Base-by-base conservation (phyloP, 2,329 filamentous ascomycete genomes). In the Xylaria digitata region DNA sequence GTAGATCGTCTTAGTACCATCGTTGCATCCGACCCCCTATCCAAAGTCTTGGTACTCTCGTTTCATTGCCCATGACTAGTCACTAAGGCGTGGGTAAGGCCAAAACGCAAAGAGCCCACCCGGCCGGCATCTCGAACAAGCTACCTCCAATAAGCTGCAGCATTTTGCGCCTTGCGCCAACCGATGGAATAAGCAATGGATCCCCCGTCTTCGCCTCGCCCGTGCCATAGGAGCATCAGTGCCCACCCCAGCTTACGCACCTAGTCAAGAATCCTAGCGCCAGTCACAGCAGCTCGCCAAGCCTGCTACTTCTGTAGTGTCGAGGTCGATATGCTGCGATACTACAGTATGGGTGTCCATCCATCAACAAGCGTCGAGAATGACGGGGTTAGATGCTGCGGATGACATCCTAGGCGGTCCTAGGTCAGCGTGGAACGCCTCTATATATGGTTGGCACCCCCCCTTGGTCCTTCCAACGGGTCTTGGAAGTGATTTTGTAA, bases 121-220 rank as follows among this genome's bases (percentile, higher is more conserved):
- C 65, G 65, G 65, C 65, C 65, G 65, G 65, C 65, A 67, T 61
- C 56, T 65, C 37, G 52, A 56, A 19, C 19, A 56, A 40, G 53
- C 23, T 66, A 21, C 32, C 48, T 62, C 64, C 49, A 52, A 64
- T 63, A 40, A 52, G 54, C 54, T 59, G 40, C 59, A 21, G 26
- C 37, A 23, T 37, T 26, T 56, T 40, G 45, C 43, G 54, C 42
- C 42, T 63, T 55, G 32, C 50, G 57, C 43, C 59, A 32, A 43
- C 40, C n/a, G 59, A 58, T 65, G 62, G 66, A 68, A 66, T 66
- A 66, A 68, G 66, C 57, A 68, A 48, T 55, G 52, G 61, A 43
- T 61, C 57, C 34, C 26, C 57, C 40, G 49, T 48, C 53, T 58
- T 61, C 61, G 61, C 53, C 53, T 65, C 46, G 57, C 57, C 60